These are phyloP conservation scores for Pseudonitzschia pungens DNA, from an alignment of 108 stramenopile genomes.

Conservation along the genomic window DNA sequence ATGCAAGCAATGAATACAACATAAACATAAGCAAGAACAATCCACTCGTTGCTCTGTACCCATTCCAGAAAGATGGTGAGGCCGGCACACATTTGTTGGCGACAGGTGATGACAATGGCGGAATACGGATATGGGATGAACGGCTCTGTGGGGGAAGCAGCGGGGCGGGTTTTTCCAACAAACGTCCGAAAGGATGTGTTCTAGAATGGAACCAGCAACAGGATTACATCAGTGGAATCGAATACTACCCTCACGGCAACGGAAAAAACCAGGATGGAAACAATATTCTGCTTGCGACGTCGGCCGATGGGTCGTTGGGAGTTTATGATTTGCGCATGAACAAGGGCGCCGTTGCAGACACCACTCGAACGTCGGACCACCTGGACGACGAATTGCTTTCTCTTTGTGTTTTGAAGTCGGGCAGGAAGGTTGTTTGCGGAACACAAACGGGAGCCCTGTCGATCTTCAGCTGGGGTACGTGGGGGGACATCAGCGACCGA, in stretches of 20 bases:
- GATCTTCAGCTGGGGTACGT: slow-evolving; percentile 84
- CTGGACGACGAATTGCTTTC: slow-evolving; percentile 95
- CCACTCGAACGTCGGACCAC: slow-evolving; percentile 69
- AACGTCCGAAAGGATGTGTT: slow-evolving; percentile 56
- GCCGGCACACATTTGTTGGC: slow-evolving; percentile 47
- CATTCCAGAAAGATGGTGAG: slow-evolving; percentile 49
- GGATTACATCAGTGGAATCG: slow-evolving; percentile 86
- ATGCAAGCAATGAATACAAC: not conserved
- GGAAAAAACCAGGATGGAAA: slow-evolving; percentile 41
- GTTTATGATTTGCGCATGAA: slow-evolving; percentile 73
- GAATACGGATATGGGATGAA: slow-evolving; percentile 78
- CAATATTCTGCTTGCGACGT: slow-evolving; percentile 66
- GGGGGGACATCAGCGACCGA: slow-evolving; percentile 94
- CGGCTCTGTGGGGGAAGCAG: slow-evolving; percentile 47
- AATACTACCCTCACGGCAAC: slow-evolving; percentile 26
- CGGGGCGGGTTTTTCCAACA: not conserved
- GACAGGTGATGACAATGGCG: slow-evolving; percentile 84
- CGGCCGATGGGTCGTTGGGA: slow-evolving; percentile 72
- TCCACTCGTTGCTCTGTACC: slow-evolving; percentile 52
- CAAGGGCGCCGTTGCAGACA: slow-evolving; percentile 15
- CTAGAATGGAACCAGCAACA: slow-evolving; percentile 71
- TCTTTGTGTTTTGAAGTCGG: slow-evolving; percentile 76
- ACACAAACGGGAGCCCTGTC: slow-evolving; percentile 87
- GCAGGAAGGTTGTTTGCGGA: slow-evolving; percentile 84
- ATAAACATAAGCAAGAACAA: slow-evolving; percentile 35